Percentiles rank a stretch among this genome's conserved stretches.
Conservation (phyloP, 2,329 filamentous ascomycete genomes). For the Pleurostoma richardsiae region DNA sequence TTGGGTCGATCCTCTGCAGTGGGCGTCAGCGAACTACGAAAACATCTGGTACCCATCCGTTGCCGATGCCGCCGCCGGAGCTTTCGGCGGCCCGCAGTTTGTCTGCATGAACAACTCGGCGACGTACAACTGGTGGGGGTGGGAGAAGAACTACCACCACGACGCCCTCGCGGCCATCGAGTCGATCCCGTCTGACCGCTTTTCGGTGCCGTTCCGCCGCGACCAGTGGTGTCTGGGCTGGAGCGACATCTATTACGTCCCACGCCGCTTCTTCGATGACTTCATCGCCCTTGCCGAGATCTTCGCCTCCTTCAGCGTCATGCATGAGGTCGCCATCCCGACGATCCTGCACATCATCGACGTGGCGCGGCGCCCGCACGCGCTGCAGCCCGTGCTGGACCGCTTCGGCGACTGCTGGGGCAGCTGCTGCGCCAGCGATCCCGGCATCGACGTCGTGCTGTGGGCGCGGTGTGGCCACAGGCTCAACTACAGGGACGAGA, state of each 20-base stretch:
- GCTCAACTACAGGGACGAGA: constrained; percentile 10
- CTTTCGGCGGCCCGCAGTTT: constrained; percentile 12
- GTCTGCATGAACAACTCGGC: constrained; percentile 13
- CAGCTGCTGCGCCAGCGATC: constrained; percentile 10
- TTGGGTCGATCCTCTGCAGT: constrained; percentile 23
- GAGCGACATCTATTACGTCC: constrained; percentile 26
- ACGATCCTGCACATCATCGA: constrained; percentile 25
- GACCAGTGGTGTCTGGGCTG: constrained; percentile 23
- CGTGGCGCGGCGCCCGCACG: constrained; percentile 10
- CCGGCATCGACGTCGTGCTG: constrained; percentile 9
- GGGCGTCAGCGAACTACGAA: constrained; percentile 15
- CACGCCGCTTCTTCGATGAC: constrained; percentile 23
- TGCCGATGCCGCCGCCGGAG: constrained; percentile 8
- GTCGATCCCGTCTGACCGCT: constrained; percentile 10
- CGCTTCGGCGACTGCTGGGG: constrained; percentile 12
- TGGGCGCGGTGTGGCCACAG: constrained; percentile 10
- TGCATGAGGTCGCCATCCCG: constrained; percentile 25
- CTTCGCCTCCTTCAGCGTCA: constrained; percentile 14
- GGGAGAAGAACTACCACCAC: constrained; percentile 11
- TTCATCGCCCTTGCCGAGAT: constrained; percentile 19
- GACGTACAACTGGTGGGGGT: constrained; percentile 16
- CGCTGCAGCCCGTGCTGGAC: constrained; percentile 8
- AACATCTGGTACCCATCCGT: constrained; percentile 21
- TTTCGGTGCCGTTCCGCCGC: constrained; percentile 7
- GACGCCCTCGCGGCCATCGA: constrained; percentile 10